Conservation (phyloP, 306 rosid genomes). For the Rubus parviflorus region DNA sequence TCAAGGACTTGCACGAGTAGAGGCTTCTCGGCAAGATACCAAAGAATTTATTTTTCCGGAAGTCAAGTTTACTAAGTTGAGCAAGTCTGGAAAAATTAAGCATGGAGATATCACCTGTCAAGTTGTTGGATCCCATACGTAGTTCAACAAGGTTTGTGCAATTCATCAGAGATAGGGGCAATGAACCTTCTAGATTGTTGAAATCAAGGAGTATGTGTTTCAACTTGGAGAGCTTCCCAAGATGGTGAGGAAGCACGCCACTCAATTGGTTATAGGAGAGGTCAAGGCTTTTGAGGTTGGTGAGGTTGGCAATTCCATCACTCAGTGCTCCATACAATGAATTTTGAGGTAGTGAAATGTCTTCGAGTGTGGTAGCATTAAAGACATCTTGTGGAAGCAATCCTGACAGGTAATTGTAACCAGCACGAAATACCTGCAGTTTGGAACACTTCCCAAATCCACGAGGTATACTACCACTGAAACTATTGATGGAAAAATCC, state of each 20-base stretch:
- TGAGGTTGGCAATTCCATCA: neutral
- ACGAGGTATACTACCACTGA: neutral
- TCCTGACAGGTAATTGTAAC: conserved; percentile 2
- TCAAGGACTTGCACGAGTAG: conserved; percentile 4
- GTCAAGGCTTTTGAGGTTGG: neutral
- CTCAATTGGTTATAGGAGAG: neutral
- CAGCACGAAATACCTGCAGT: conserved; percentile 5
- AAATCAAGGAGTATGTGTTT: neutral
- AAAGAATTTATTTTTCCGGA: neutral
- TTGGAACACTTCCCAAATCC: conserved; percentile 5
- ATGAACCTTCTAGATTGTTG: neutral
- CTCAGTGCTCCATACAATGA: neutral
- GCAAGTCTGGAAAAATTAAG: neutral
- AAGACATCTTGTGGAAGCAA: neutral
- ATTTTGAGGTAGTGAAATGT: neutral
- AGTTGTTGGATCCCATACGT: neutral
- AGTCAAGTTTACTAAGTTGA: neutral
- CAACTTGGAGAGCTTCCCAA: conserved; percentile 8
- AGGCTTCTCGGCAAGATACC: conserved; percentile 4
- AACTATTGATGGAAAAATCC: neutral
- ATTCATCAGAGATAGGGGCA: neutral
- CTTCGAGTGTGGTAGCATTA: neutral
- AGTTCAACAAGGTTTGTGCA: neutral
- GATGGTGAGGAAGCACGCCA: neutral
- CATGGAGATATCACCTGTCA: neutral